Percentiles rank a stretch among this genome's conserved stretches.
phyloP scores from a whole-genome alignment of 805 yeast genomes.

The Pichia cabralensis region DNA sequence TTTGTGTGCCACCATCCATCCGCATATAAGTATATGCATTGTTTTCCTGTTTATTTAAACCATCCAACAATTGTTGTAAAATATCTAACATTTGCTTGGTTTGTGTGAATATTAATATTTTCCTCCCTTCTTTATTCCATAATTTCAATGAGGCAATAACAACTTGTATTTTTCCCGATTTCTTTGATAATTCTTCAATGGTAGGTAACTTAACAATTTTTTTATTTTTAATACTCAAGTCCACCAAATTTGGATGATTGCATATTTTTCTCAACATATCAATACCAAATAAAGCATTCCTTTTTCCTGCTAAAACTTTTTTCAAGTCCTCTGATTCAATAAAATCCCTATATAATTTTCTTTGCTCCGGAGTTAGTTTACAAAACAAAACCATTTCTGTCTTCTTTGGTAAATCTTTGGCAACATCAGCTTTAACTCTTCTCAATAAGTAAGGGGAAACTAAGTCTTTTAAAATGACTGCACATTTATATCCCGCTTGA shows the following conservation, averaged over 20 bases:
- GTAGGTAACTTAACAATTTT: constrained; percentile 3
- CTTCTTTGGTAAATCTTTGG: constrained; percentile 87
- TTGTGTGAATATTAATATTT: constrained; percentile 81
- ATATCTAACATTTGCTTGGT: constrained; percentile 91
- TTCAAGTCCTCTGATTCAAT: constrained; percentile 65
- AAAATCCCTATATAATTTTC: constrained; percentile 63
- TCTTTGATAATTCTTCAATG: constrained; percentile 28
- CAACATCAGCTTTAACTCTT: constrained; percentile 87
- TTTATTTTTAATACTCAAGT: constrained; percentile 29
- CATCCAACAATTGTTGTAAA: constrained; percentile 53
- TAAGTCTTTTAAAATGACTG: constrained; percentile 77
- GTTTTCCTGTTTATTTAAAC: constrained; percentile 23
- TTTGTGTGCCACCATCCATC: constrained; percentile 93
- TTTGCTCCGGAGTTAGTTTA: constrained; percentile 67
- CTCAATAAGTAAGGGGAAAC: constrained; percentile 84
- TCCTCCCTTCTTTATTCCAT: constrained; percentile 72
- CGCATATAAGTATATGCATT: constrained; percentile 44
- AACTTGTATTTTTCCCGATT: constrained; percentile 89
- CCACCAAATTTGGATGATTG: constrained; percentile 86
- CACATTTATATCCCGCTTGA: constrained; percentile 93
- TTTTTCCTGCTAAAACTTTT: constrained; percentile 61
- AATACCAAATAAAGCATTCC: constrained; percentile 82
- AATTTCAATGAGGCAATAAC: constrained; percentile 60
- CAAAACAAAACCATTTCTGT: constrained; percentile 92
- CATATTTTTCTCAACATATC: constrained; percentile 87